Evolutionary conservation across 176 grass and related monocot species (phyloP), one percentile per base, ranked within the genome.

Genomic region (Thalia dealbata): DNA sequence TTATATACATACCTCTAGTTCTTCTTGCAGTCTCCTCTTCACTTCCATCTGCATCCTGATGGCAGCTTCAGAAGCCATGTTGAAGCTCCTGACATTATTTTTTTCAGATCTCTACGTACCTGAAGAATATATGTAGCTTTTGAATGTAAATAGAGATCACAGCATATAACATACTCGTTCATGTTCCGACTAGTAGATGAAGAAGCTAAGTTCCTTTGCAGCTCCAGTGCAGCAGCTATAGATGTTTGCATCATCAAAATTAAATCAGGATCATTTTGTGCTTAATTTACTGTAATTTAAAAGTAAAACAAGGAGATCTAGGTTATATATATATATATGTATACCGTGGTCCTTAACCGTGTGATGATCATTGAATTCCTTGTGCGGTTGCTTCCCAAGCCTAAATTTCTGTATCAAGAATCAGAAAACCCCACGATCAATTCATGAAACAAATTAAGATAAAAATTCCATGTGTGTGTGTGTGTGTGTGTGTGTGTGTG

Each of bases 341-440:
- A 24, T 16, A 42, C 79, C 82, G 91, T 80, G 82, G 59, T 85
- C 73, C 84, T 92, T 92, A 76, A 85, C 76, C 16, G 86, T 82
- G 66, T 90, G 92, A 60, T 90, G 92, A 43, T 92, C 92, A 41
- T 80, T 84, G 28, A 92, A 96, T 54, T 92, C 93, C 70, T 88
- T 96, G 48, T 92, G 89, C 11, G 89, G 89, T 64, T 96, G 93
- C 85, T 96, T 96, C 73, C 93, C 93, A 74, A 90, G 81, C 67
- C 93, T 82, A 78, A 92, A 96, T 88, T 96, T 96, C 93, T 96
- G 1, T 16, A 4, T 6, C 52, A n/a, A n/a, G n/a, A n/a, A n/a
- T n/a, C n/a, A n/a, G 0, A 56, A 56, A 56, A 8, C 4, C 52
- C 19, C 14, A n/a, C 0, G 3, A 56, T 19, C 12, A 56, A 56